These are phyloP conservation scores for Paraconiothyrium brasiliense DNA, from an alignment of 2,329 filamentous ascomycete genomes.

Conservation along the genomic window DNA sequence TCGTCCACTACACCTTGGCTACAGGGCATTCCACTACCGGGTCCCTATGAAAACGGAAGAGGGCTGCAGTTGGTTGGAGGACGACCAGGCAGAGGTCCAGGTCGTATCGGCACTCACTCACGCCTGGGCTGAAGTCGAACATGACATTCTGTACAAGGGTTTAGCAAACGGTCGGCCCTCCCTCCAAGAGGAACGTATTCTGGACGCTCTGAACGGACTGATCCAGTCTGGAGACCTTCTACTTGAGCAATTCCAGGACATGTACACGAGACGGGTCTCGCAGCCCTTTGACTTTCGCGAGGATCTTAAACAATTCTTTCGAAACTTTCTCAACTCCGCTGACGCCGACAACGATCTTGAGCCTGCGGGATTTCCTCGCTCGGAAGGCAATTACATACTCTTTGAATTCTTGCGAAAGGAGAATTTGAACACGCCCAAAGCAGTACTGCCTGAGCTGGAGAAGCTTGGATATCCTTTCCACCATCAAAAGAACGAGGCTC, in stretches of 20 bases:
- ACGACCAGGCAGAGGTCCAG: constrained; percentile 32
- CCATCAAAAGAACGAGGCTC: no score
- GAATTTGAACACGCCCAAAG: no score
- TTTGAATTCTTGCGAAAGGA: no score
- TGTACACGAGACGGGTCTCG: constrained; percentile 8
- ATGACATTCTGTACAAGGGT: constrained; percentile 39
- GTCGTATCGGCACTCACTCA: constrained; percentile 32
- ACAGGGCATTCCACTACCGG: background rate
- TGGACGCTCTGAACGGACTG: constrained; percentile 19
- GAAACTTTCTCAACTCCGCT: background rate
- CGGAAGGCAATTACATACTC: no score
- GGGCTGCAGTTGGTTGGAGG: background rate
- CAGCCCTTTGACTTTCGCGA: background rate
- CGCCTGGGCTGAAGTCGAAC: constrained; percentile 35
- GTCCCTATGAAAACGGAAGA: background rate
- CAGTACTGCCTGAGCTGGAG: no score
- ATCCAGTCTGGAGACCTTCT: constrained; percentile 18
- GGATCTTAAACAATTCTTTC: constrained; percentile 2
- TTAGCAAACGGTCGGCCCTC: constrained; percentile 4
- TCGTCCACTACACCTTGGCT: no score
- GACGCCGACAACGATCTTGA: no score
- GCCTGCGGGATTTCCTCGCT: no score
- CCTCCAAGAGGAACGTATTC: constrained; percentile 6
- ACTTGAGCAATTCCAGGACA: constrained; percentile 17
- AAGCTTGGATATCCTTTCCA: no score